A percentile compares a stretch with the other conserved stretches of the same genome.
phyloP scores from a whole-genome alignment of 2,329 filamentous ascomycete genomes.

The Calonectria multiphialidica region DNA sequence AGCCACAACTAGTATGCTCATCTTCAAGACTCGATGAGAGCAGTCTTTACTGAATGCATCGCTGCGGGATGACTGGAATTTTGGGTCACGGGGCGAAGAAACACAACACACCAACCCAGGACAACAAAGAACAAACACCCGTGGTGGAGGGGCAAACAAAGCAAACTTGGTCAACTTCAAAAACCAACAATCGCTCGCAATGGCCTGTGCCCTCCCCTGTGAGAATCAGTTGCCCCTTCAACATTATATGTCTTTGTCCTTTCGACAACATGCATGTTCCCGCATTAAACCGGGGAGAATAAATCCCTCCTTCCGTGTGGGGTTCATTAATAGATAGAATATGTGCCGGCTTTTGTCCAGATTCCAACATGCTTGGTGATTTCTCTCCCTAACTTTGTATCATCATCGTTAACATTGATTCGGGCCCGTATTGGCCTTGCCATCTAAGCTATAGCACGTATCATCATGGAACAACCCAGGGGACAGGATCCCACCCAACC shows the following conservation, averaged over 20 bases:
- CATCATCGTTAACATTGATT: background rate
- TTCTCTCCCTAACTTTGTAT: background rate
- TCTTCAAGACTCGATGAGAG: background rate
- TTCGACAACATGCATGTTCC: background rate
- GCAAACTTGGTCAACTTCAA: background rate
- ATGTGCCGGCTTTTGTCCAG: background rate
- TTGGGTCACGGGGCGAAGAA: background rate
- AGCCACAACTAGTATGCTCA: too few relatives aligned
- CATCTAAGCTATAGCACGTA: background rate
- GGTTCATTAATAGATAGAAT: background rate
- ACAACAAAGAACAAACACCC: background rate
- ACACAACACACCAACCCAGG: background rate
- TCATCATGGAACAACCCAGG: constrained; percentile 17
- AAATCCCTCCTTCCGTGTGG: background rate
- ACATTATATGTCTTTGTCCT: constrained; percentile 3
- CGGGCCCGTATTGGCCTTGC: background rate
- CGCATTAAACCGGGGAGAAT: background rate
- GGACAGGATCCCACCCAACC: background rate
- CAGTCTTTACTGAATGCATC: background rate
- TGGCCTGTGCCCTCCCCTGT: background rate
- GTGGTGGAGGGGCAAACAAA: background rate
- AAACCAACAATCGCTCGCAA: background rate
- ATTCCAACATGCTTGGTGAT: background rate
- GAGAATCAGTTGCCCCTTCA: background rate
- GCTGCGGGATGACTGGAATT: too few relatives aligned